Conservation (phyloP, 345 rosid species). For the Raphanus sativus region DNA sequence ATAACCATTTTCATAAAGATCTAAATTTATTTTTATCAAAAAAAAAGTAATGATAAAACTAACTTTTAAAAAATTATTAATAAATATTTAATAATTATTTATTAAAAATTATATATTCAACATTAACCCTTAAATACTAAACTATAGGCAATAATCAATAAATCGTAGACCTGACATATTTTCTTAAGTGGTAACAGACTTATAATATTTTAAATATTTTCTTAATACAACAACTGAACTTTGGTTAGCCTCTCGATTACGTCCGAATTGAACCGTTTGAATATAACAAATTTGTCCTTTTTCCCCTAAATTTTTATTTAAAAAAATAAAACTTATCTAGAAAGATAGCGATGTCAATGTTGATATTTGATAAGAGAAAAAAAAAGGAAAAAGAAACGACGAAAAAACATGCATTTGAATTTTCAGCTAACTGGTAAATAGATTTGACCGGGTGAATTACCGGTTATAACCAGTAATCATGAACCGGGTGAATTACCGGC, state of each 20-base stretch:
- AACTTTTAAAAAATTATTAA: no score
- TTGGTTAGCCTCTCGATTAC: not conserved
- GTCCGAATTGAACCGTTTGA: not conserved
- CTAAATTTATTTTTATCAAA: no score
- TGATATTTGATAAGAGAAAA: not conserved
- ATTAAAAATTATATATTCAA: no score
- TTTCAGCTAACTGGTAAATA: constrained; percentile 19
- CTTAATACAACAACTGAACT: not conserved
- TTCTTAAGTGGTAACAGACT: no score
- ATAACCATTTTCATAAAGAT: no score
- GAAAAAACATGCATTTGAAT: constrained; percentile 9
- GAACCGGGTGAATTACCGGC: constrained; percentile 20
- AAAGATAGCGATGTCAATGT: not conserved
- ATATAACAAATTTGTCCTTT: not conserved
- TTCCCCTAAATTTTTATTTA: not conserved
- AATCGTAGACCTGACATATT: no score
- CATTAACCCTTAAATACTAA: no score
- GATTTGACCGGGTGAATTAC: constrained; percentile 6
- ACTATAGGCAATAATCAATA: no score
- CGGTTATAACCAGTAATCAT: constrained; percentile 25
- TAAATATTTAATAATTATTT: no score
- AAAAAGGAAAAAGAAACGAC: not conserved
- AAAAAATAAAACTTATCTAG: not conserved
- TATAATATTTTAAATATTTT: no score
- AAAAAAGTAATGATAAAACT: no score